Percentiles rank a stretch among this genome's conserved stretches.
Evolutionary conservation across 176 grass and related monocot species (phyloP).

Genomic region (Ensete ventricosum): DNA sequence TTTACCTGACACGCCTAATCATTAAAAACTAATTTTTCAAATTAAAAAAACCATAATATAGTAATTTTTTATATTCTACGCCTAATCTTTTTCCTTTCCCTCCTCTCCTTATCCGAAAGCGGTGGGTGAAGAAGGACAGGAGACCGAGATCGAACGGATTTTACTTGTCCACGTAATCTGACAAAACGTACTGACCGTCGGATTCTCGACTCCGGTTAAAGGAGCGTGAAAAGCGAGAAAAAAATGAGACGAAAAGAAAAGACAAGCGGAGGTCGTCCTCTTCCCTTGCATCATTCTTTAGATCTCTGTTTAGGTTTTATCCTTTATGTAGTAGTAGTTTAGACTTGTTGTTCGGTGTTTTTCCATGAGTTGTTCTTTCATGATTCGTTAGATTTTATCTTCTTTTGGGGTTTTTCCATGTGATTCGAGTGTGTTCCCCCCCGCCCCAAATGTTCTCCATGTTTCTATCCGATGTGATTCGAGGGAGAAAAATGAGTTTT

Average conservation of each 20-base stretch:
- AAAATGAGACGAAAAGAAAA: not conserved
- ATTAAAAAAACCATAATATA: not conserved
- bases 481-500: not conserved
- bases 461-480: not conserved
- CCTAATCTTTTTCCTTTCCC: not conserved
- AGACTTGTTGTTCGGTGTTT: not conserved
- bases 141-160: not conserved
- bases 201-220: slow-evolving; percentile 18
- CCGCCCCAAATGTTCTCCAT: not conserved
- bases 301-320: not conserved
- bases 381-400: not conserved
- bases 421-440: not conserved
- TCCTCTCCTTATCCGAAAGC: slow-evolving; percentile 36
- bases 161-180: not conserved
- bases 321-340: not conserved
- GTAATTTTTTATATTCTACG: not conserved
- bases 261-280: not conserved
- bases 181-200: not conserved
- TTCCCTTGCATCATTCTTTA: not conserved
- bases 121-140: slow-evolving; percentile 33
- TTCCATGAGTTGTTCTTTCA: not conserved
- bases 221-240: too few relatives aligned
- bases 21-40: slow-evolving; percentile 1
- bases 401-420: not conserved
- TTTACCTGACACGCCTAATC: slow-evolving; percentile 3